These are phyloP conservation scores for Apiospora koreana DNA, from an alignment of 2,329 filamentous ascomycete species.

Conservation along the genomic window DNA sequence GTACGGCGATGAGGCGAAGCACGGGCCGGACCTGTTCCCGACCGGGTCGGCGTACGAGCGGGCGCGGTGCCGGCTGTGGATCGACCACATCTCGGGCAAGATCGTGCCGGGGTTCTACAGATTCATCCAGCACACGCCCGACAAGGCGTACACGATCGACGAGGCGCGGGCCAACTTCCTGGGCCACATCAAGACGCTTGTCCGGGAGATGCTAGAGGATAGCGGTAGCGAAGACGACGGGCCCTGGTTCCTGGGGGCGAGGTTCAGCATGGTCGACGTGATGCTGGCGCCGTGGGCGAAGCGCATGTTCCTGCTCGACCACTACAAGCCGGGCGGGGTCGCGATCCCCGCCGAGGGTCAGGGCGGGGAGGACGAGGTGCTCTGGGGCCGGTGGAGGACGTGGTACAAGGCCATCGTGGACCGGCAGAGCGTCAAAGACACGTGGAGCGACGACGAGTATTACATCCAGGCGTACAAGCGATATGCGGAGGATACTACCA, in stretches of 20 bases:
- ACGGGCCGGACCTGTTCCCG: constrained; percentile 56
- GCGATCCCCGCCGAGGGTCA: constrained; percentile 40
- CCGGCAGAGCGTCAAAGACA: constrained; percentile 65
- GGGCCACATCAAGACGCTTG: constrained; percentile 59
- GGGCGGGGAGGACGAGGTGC: constrained; percentile 45
- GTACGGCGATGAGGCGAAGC: constrained; percentile 50
- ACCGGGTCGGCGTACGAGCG: constrained; percentile 59
- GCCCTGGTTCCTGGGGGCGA: constrained; percentile 67
- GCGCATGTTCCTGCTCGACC: constrained; percentile 72
- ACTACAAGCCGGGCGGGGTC: constrained; percentile 65
- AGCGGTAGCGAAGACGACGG: constrained; percentile 46
- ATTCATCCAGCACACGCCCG: constrained; percentile 55
- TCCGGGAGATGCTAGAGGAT: constrained; percentile 54
- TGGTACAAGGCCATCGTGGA: constrained; percentile 63
- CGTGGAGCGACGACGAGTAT: constrained; percentile 65
- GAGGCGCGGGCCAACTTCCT: constrained; percentile 61
- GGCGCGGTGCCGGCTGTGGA: constrained; percentile 71
- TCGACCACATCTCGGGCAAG: constrained; percentile 67
- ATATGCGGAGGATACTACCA: constrained; percentile 66
- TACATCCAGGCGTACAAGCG: constrained; percentile 70
- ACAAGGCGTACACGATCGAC: constrained; percentile 49
- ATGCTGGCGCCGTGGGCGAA: constrained; percentile 73
- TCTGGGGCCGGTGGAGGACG: constrained; percentile 65
- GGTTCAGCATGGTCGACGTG: constrained; percentile 69
- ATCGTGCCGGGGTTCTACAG: constrained; percentile 72